Conservation (phyloP, 108 stramenopile species). For the Cyclostephanos invisitatus region DNA sequence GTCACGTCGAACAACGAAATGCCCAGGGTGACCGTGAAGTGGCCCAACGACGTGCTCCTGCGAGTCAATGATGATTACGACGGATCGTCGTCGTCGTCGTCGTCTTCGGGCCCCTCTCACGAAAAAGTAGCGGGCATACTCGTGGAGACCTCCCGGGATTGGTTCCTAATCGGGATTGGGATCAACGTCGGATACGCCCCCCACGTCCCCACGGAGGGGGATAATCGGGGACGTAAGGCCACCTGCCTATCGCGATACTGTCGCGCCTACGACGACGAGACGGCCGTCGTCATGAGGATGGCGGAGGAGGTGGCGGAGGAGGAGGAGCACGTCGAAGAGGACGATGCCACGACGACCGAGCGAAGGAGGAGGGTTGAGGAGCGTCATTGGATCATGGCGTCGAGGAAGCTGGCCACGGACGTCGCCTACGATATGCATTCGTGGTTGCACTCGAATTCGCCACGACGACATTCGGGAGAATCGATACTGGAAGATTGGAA, state of each 20-base stretch:
- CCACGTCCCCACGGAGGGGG: constrained; percentile 54
- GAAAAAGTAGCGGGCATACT: constrained; percentile 51
- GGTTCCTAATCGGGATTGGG: constrained; percentile 92
- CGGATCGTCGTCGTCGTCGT: constrained; percentile 55
- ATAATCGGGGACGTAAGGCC: constrained; percentile 62
- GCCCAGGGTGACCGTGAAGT: constrained; percentile 79
- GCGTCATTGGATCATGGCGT: constrained; percentile 36
- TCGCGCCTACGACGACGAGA: not conserved
- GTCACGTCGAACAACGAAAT: not conserved
- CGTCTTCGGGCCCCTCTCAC: constrained; percentile 41
- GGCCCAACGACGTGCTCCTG: constrained; percentile 95
- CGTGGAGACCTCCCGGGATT: constrained; percentile 56
- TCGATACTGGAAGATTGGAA: constrained; percentile 47
- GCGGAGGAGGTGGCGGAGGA: constrained; percentile 6
- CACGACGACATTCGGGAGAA: constrained; percentile 15
- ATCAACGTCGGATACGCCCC: constrained; percentile 90
- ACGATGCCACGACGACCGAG: constrained; percentile 10
- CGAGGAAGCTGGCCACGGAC: constrained; percentile 32
- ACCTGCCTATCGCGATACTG: constrained; percentile 67
- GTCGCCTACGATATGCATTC: constrained; percentile 43
- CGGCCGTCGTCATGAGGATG: not conserved
- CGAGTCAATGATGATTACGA: constrained; percentile 41
- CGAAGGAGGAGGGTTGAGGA: constrained; percentile 7
- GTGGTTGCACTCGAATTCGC: constrained; percentile 33
- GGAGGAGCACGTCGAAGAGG: constrained; percentile 14